A percentile compares a stretch with the other conserved stretches of the same genome.
Conservation (phyloP, 306 rosid genomes). For the Elaeagnus macrophylla region DNA sequence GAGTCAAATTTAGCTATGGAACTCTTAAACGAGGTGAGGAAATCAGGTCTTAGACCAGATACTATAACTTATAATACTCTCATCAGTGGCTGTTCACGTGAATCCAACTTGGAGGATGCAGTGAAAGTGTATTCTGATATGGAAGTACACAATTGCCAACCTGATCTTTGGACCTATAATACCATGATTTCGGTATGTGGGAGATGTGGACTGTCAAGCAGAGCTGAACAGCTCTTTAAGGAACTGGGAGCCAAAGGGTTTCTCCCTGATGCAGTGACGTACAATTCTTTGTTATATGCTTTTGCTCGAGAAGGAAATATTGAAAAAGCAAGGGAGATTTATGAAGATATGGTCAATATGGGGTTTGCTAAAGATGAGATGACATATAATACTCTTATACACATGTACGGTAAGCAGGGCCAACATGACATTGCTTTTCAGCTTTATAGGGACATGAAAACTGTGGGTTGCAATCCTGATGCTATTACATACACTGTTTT, state of each 20-base stretch:
- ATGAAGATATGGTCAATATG: constrained; percentile 68
- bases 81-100: constrained; percentile 82
- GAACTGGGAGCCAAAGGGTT: constrained; percentile 77
- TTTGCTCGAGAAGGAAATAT: constrained; percentile 70
- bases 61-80: constrained; percentile 84
- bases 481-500: constrained; percentile 76
- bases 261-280: constrained; percentile 84
- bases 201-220: constrained; percentile 57
- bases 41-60: constrained; percentile 69
- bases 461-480: constrained; percentile 62
- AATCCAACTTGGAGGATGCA: constrained; percentile 76
- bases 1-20: constrained; percentile 52
- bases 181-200: constrained; percentile 93
- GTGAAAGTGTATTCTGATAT: constrained; percentile 46
- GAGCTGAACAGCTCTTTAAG: constrained; percentile 61
- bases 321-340: constrained; percentile 50
- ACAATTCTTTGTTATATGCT: constrained; percentile 76
- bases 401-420: constrained; percentile 88
- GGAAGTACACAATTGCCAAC: constrained; percentile 60
- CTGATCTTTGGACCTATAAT: constrained; percentile 96
- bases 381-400: constrained; percentile 87
- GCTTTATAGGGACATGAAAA: constrained; percentile 77
- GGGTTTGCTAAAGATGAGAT: constrained; percentile 92
- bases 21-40: constrained; percentile 67
- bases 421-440: constrained; percentile 56